Percentiles rank a stretch among this genome's conserved stretches.
Evolutionary conservation across 1,284 basidiomycete species (phyloP).

Genomic region (Laetiporus sulphureus): DNA sequence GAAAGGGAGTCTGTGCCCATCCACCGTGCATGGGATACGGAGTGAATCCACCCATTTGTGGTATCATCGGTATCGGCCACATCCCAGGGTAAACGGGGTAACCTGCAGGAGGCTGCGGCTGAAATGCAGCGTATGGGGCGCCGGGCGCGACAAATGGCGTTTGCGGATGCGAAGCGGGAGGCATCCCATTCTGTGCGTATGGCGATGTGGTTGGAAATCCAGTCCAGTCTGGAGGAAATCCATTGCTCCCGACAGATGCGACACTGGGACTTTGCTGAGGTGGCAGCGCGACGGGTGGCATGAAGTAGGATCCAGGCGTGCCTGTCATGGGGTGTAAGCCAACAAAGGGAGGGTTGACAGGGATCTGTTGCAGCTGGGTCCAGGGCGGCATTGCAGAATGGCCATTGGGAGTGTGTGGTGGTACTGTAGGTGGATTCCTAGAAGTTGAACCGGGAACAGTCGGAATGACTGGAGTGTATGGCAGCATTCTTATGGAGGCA

Average conservation of each 20-base stretch:
- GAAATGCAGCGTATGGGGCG: constrained; percentile 16
- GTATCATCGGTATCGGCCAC: constrained; percentile 6
- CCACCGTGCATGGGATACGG: constrained; percentile 8
- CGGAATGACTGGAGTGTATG: constrained; percentile 18
- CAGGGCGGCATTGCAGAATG: constrained; percentile 13
- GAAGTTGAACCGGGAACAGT: constrained; percentile 12
- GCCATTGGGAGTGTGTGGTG: constrained; percentile 18
- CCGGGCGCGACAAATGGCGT: constrained; percentile 15
- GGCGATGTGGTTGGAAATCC: constrained; percentile 20
- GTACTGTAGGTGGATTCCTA: constrained; percentile 16
- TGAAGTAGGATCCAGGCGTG: constrained; percentile 26
- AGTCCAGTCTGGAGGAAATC: constrained; percentile 22
- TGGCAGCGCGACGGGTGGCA: constrained; percentile 23
- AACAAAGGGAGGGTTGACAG: constrained; percentile 12
- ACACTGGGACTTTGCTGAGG: constrained; percentile 14
- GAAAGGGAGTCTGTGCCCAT: constrained; percentile 10
- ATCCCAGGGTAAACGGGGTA: background rate
- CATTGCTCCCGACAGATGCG: constrained; percentile 14
- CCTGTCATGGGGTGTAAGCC: constrained; percentile 7
- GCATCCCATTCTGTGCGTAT: constrained; percentile 9
- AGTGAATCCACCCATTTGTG: constrained; percentile 4
- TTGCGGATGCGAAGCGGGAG: constrained; percentile 7
- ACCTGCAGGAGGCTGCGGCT: constrained; percentile 14
- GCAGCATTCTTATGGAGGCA: no score
- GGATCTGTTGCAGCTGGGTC: constrained; percentile 11